Evolutionary conservation across 306 rosid genomes (phyloP).

Genomic region (Prunus davidiana): DNA sequence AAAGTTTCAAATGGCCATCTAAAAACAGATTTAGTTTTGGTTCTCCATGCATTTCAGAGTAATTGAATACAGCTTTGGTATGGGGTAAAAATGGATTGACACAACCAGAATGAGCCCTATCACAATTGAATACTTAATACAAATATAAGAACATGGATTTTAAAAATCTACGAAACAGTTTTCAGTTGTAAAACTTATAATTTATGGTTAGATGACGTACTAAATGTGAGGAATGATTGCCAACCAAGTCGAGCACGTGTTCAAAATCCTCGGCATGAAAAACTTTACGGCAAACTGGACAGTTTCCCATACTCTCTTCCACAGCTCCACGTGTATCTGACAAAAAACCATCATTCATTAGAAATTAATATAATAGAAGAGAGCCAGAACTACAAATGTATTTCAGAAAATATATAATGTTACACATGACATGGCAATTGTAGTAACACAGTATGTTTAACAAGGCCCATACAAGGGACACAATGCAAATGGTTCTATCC

Average conservation of each 20-base stretch:
- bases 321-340: conserved; percentile 25
- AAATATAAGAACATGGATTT: background rate
- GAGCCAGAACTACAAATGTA: background rate
- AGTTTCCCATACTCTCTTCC: conserved; percentile 55
- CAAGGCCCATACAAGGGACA: background rate
- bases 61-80: background rate
- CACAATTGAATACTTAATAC: background rate
- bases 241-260: conserved; percentile 70
- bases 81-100: background rate
- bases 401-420: background rate
- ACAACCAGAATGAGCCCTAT: background rate
- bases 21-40: background rate
- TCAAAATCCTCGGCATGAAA: conserved; percentile 67
- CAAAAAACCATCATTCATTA: conserved; percentile 21
- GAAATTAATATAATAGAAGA: background rate
- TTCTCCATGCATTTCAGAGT: background rate
- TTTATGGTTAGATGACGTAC: conserved; percentile 34
- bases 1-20: background rate
- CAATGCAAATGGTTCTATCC: background rate
- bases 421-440: background rate
- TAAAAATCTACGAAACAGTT: background rate
- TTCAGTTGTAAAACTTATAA: background rate
- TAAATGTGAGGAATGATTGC: conserved; percentile 40
- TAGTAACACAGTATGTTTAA: background rate
- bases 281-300: conserved; percentile 81